Percentiles rank a stretch among this genome's conserved stretches.
phyloP scores from a whole-genome alignment of 1,139 yeast species.

The Candida gigantensis region DNA sequence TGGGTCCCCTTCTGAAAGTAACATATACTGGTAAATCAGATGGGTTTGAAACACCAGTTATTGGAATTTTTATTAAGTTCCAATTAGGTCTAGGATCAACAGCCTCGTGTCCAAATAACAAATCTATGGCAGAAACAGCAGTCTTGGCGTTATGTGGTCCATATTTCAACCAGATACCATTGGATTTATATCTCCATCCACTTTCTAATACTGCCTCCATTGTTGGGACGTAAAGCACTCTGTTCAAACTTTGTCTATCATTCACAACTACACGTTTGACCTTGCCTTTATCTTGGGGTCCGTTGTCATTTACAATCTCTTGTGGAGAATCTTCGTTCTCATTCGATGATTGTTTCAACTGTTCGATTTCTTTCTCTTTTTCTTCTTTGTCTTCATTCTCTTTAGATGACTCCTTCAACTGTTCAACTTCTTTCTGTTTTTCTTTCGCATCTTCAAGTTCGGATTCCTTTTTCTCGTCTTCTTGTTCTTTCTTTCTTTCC shows the following conservation, averaged over 20 bases:
- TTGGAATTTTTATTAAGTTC: constrained; percentile 42
- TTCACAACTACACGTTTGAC: constrained; percentile 18
- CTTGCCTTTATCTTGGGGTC: constrained; percentile 5
- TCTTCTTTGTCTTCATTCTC: no score
- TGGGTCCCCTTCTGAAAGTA: constrained; percentile 31
- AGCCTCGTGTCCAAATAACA: constrained; percentile 71
- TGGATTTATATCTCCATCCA: constrained; percentile 39
- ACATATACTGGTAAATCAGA: constrained; percentile 25
- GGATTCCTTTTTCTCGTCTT: constrained; percentile 14
- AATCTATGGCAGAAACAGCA: constrained; percentile 52
- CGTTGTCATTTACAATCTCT: constrained; percentile 4
- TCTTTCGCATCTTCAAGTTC: constrained; percentile 7
- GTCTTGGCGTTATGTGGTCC: constrained; percentile 36
- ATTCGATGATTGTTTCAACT: no score
- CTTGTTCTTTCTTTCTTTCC: constrained; percentile 18
- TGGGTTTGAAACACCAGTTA: constrained; percentile 23
- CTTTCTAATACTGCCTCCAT: constrained; percentile 26
- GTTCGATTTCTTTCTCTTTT: no score
- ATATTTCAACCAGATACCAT: constrained; percentile 37
- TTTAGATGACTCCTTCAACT: constrained; percentile 5
- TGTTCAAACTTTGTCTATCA: constrained; percentile 24
- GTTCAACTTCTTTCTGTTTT: constrained; percentile 8
- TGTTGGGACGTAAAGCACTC: constrained; percentile 31
- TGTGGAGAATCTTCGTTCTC: no score
- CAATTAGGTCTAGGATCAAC: constrained; percentile 79